Evolutionary conservation across 2,329 filamentous ascomycete species (phyloP), one percentile per base, ranked within the genome.

Genomic region (Fusarium liriodendri): DNA sequence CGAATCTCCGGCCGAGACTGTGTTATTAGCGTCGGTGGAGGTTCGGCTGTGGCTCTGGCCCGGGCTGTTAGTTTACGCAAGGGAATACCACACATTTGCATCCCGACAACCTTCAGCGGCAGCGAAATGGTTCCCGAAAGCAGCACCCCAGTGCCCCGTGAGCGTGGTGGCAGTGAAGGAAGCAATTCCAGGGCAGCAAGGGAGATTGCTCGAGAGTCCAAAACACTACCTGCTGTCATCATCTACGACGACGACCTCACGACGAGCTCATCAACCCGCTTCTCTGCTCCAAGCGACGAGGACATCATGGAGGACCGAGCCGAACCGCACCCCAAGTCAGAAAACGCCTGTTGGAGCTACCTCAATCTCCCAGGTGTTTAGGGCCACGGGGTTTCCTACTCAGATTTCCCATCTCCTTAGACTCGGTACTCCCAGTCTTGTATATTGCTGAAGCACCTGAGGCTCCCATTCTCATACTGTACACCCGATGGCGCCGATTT

Each of bases 21-120:
- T 32, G 84, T 92, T 42, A 83, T 92, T 52, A 91, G 88, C 45
- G 88, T 92, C 69, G 91, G 91, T 6, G 90, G 90, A 60, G 89
- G 89, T 32, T 90, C 88, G 63, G 91, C 90, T 3, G 89, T 90
- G 62, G 89, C 89, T 2, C 80, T 92, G 25, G 89, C 89, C 3
- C 88, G 89, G 72, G 86, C 87, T 1, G 85, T 91, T 62, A 85
- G 85, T 55, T 81, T 87, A 57, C 84, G 87, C 47, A 89, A 88
- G 37, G 84, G 84, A 0, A 82, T 90, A 37, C 87, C 87, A 22
- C 89, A 91, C 76, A 86, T 91, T 50, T 90, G 88, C 74, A 87
- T 91, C 42, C 89, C 89, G 7, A 90, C 89, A 3, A 90, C 87
- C 0, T 90, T 90, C 76, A 88, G 88, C 38, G 89, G 87, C 14